Conservation (phyloP, 345 rosid species). For the Eucalyptus pauciflora region DNA sequence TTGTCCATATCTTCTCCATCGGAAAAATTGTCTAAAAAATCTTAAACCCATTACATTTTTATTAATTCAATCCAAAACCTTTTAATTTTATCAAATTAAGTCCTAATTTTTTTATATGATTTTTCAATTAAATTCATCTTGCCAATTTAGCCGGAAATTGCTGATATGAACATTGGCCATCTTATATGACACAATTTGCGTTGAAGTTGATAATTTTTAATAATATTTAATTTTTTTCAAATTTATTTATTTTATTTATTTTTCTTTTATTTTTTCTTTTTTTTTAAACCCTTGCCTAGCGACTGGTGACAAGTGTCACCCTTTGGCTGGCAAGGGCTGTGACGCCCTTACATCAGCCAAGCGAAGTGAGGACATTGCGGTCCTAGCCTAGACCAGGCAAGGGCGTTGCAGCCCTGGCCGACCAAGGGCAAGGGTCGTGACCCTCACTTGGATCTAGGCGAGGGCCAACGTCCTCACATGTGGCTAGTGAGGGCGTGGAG, state of each 20-base stretch:
- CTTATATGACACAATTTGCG: accelerated
- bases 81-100: too few species aligned
- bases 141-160: accelerated
- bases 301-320: too few species aligned
- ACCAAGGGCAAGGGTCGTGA: too few species aligned
- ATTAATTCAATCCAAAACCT: accelerated
- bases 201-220: accelerated
- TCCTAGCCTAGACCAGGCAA: accelerated
- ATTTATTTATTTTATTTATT: too few species aligned
- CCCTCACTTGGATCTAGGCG: too few species aligned
- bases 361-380: too few species aligned
- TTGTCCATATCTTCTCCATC: accelerated
- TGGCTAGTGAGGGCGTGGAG: too few species aligned
- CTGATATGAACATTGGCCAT: accelerated
- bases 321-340: too few species aligned
- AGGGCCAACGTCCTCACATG: too few species aligned
- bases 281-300: accelerated
- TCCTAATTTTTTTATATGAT: accelerated
- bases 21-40: accelerated
- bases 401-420: accelerated
- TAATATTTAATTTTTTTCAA: too few species aligned
- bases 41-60: too few species aligned
- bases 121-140: accelerated
- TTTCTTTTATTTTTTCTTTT: accelerated
- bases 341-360: too few species aligned